Evolutionary conservation across 2,329 filamentous ascomycete genomes (phyloP).

Genomic region (Aspergillus puulaauensis): DNA sequence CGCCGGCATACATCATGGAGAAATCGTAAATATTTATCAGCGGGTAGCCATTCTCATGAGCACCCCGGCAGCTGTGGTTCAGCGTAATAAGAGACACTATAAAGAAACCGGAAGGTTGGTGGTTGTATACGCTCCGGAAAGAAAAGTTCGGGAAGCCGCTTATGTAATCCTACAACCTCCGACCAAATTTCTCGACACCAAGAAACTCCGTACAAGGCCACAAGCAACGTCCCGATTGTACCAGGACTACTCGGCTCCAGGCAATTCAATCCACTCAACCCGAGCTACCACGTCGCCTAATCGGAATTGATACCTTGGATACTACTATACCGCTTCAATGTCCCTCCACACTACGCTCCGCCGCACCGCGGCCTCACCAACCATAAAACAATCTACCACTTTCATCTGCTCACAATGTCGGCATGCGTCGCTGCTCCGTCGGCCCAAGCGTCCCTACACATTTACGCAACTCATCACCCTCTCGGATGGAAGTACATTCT

Average conservation of each 20-base stretch:
- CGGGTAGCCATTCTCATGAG: not conserved
- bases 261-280: not conserved
- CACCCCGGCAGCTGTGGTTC: not conserved
- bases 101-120: not conserved
- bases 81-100: not conserved
- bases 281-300: not conserved
- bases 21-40: not conserved
- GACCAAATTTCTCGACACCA: constrained; percentile 33
- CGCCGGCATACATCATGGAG: constrained; percentile 23
- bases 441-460: constrained; percentile 88
- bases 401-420: constrained; percentile 63
- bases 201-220: constrained; percentile 3
- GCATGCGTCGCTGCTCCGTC: constrained; percentile 79
- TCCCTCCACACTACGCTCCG: constrained; percentile 38
- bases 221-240: not conserved
- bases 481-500: constrained; percentile 80
- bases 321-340: constrained; percentile 21
- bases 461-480: constrained; percentile 97
- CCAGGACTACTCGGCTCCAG: not conserved
- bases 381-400: constrained; percentile 31
- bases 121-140: constrained; percentile 5
- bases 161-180: constrained; percentile 30
- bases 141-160: constrained; percentile 23
- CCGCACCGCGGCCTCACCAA: constrained; percentile 32
- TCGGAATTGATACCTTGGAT: not conserved